phyloP scores from a whole-genome alignment of 208 protist genomes.

The Acanthamoeba royreba region DNA sequence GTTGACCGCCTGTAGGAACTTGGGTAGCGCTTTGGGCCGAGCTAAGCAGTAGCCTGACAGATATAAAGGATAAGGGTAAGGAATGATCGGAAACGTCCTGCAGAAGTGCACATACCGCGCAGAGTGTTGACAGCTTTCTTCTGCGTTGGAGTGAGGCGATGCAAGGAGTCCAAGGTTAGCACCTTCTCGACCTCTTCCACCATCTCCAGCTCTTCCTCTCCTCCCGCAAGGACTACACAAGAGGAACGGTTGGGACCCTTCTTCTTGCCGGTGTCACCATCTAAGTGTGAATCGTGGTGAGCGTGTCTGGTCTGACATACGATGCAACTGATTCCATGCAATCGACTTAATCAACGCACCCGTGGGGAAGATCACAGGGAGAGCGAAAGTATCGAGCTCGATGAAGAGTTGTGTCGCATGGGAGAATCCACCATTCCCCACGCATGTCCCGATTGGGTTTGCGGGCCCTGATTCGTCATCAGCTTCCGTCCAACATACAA shows the following conservation, averaged over 20 bases:
- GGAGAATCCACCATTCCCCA: not conserved
- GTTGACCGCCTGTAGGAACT: not conserved
- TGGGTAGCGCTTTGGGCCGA: not conserved
- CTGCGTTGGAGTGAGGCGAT: not conserved
- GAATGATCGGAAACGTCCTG: too few relatives aligned
- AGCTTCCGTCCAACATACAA: not conserved
- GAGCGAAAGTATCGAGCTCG: not conserved
- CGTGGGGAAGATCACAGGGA: not conserved
- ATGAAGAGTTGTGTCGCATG: not conserved
- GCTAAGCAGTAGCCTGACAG: not conserved
- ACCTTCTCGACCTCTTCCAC: constrained; percentile 11
- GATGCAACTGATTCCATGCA: too few relatives aligned
- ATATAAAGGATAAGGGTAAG: not conserved
- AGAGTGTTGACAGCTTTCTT: not conserved
- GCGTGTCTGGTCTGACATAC: too few relatives aligned
- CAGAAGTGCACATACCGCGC: not conserved
- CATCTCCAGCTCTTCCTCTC: not conserved
- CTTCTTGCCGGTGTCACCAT: not conserved
- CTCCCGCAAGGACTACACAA: not conserved
- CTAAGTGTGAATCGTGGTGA: too few relatives aligned
- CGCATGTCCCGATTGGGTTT: not conserved
- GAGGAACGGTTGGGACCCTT: not conserved
- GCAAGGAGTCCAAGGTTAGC: not conserved
- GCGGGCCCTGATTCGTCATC: not conserved
- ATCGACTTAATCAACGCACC: not conserved